Conservation (phyloP, 371 early-diverging fungal species). For the Mycotypha africana region DNA sequence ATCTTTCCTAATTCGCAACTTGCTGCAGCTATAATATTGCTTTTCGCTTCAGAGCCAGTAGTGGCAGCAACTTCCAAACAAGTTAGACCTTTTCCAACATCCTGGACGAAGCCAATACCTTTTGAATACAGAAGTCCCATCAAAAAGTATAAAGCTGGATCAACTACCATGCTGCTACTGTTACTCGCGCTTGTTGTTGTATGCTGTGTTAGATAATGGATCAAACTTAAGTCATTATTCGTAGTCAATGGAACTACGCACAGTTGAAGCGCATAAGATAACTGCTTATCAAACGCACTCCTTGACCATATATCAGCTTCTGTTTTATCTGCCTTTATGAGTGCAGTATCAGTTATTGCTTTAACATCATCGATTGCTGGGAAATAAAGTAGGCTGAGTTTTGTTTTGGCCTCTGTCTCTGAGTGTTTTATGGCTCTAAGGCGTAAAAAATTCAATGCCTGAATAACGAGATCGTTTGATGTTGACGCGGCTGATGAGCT, state of each 20-base stretch:
- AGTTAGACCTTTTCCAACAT: conserved; percentile 17
- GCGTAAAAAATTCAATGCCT: conserved; percentile 29
- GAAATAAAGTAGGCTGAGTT: conserved; percentile 33
- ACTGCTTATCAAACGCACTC: conserved; percentile 40
- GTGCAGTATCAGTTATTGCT: conserved; percentile 1
- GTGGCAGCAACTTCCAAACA: conserved; percentile 23
- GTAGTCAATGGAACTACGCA: conserved; percentile 13
- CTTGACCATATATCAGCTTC: conserved; percentile 39
- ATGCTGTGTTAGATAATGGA: conserved; percentile 3
- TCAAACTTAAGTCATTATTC: conserved; percentile 3
- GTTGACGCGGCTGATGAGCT: neutral
- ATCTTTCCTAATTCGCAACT: conserved; percentile 39
- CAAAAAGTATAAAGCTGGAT: conserved; percentile 19
- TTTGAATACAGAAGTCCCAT: conserved; percentile 30
- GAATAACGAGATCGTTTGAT: too few relatives aligned
- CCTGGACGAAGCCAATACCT: conserved; percentile 27
- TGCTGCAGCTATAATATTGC: conserved; percentile 29
- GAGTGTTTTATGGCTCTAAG: conserved; percentile 17
- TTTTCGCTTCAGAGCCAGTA: too few relatives aligned
- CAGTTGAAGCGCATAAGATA: conserved; percentile 17
- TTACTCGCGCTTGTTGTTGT: too few relatives aligned
- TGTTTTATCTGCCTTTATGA: neutral
- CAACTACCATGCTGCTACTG: too few relatives aligned
- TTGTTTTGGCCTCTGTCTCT: conserved; percentile 39
- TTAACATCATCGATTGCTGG: too few relatives aligned